These are phyloP conservation scores for Aspergillus felis DNA, from an alignment of 2,329 filamentous ascomycete genomes.

Conservation along the genomic window DNA sequence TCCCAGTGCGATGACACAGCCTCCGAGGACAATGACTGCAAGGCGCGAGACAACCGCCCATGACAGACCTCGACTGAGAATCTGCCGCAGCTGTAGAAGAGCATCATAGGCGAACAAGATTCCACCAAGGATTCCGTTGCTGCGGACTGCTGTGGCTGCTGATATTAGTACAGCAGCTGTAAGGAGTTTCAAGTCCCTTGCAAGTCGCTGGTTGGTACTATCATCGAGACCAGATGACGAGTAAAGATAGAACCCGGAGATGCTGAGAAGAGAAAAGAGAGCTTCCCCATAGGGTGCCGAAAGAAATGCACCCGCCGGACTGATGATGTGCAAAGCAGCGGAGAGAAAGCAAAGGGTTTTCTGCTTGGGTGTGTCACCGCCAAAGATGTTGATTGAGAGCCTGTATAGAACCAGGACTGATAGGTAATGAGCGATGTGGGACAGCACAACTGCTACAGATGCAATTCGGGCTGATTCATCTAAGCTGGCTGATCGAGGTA, in stretches of 20 bases:
- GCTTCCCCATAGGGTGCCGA: constrained; percentile 82
- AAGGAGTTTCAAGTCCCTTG: constrained; percentile 51
- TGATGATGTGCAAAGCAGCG: constrained; percentile 73
- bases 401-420: constrained; percentile 70
- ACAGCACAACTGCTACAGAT: constrained; percentile 61
- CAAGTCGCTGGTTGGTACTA: constrained; percentile 20
- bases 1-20: constrained; percentile 63
- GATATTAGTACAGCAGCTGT: constrained; percentile 67
- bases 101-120: constrained; percentile 67
- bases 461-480: constrained; percentile 22
- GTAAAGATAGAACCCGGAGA: constrained; percentile 69
- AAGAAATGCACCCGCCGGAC: constrained; percentile 84
- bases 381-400: constrained; percentile 58
- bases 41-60: constrained; percentile 50
- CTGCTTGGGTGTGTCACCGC: constrained; percentile 25
- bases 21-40: constrained; percentile 60
- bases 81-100: constrained; percentile 38
- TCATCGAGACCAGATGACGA: constrained; percentile 43
- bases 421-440: constrained; percentile 70
- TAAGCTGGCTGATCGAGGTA: constrained; percentile 18
- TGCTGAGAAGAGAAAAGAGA: constrained; percentile 71
- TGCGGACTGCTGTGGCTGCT: constrained; percentile 68
- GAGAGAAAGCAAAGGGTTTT: constrained; percentile 53
- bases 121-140: constrained; percentile 83
- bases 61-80: constrained; percentile 37